phyloP scores from a whole-genome alignment of 2,329 filamentous ascomycete species.

The Claviceps citrina region DNA sequence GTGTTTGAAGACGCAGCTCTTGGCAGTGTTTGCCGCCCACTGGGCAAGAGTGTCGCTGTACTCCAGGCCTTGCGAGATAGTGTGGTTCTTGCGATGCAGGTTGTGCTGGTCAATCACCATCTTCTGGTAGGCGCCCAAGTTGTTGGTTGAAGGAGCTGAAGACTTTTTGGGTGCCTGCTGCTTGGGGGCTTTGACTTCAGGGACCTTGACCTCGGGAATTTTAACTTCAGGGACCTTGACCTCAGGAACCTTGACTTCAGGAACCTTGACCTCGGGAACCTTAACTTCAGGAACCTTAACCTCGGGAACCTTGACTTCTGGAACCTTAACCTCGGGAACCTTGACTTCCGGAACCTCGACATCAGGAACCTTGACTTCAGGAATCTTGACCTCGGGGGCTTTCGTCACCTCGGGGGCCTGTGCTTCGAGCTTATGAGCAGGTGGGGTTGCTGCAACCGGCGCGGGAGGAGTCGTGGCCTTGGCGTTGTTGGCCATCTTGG shows the following conservation, averaged over 20 bases:
- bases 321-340: not conserved
- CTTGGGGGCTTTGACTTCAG: not conserved
- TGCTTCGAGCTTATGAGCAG: constrained; percentile 2
- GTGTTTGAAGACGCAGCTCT: constrained; percentile 58
- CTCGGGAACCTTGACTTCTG: not conserved
- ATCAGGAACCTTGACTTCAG: not conserved
- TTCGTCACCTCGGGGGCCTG: not conserved
- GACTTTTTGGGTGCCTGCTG: not conserved
- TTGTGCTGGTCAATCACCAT: constrained; percentile 63
- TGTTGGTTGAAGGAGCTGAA: constrained; percentile 1
- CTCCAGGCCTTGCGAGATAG: constrained; percentile 34
- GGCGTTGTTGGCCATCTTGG: not conserved
- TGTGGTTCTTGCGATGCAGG: constrained; percentile 70
- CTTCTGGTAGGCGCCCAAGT: constrained; percentile 17
- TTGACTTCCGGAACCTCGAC: not conserved
- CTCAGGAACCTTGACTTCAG: not conserved
- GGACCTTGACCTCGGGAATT: not conserved
- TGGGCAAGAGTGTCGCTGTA: constrained; percentile 52
- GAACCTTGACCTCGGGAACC: not conserved
- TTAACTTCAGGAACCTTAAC: not conserved
- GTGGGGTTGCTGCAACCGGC: not conserved
- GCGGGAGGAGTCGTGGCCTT: not conserved
- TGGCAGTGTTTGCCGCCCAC: constrained; percentile 49
- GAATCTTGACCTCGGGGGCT: not conserved
- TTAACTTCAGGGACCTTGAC: not conserved